These are phyloP conservation scores for Blastocrithidia nonstop DNA, from an alignment of 208 protist genomes.

Conservation along the genomic window DNA sequence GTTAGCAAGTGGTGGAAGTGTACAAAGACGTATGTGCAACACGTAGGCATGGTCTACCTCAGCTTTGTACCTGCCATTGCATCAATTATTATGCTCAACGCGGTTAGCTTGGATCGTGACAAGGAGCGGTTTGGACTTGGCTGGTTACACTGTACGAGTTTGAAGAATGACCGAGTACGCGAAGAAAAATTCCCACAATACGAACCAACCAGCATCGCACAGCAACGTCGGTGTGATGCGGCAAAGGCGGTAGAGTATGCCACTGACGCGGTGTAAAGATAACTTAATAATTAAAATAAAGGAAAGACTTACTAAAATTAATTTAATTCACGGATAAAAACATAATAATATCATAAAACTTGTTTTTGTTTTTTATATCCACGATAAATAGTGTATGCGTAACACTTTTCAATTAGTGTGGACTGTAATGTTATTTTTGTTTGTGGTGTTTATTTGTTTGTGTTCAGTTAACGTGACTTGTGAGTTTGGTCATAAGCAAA, in stretches of 20 bases:
- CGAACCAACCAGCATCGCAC: constrained; percentile 35
- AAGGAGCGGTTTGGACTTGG: constrained; percentile 62
- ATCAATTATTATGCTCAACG: constrained; percentile 30
- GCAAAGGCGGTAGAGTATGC: constrained; percentile 54
- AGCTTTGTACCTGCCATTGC: constrained; percentile 30
- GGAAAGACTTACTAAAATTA: constrained; percentile 2
- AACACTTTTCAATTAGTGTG: no score
- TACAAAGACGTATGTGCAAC: constrained; percentile 30
- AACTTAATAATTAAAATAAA: constrained; percentile 4
- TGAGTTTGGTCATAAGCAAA: no score
- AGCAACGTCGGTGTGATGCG: constrained; percentile 49
- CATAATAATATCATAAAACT: no score
- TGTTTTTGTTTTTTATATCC: no score
- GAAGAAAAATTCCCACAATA: constrained; percentile 71
- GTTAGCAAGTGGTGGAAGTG: no score
- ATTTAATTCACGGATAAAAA: no score
- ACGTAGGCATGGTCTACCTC: constrained; percentile 31
- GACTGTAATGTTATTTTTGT: no score
- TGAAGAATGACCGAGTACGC: constrained; percentile 45
- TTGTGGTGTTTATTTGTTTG: no score
- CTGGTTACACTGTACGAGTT: constrained; percentile 39
- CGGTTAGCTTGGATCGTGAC: constrained; percentile 39
- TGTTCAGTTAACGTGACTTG: no score
- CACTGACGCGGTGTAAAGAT: constrained; percentile 16
- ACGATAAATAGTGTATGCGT: no score